These are phyloP conservation scores for Albatrellus ellisii DNA, from an alignment of 768 basidiomycete genomes.

Conservation along the genomic window DNA sequence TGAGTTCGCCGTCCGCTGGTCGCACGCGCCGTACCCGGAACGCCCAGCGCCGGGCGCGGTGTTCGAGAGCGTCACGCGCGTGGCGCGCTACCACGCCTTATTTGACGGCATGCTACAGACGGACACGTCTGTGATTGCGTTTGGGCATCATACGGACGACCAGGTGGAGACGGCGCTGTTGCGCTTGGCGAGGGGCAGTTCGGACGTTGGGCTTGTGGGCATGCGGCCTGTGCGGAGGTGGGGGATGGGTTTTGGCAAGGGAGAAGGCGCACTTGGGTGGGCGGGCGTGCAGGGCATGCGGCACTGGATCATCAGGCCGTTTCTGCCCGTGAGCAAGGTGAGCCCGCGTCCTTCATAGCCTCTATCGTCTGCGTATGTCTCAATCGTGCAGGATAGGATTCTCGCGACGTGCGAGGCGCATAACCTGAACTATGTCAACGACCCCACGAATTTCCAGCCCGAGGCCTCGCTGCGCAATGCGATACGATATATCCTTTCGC, in stretches of 20 bases:
- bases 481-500: constrained; percentile 43
- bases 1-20: constrained; percentile 45
- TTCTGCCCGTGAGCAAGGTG: constrained; percentile 61
- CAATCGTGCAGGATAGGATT: constrained; percentile 52
- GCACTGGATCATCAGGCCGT: constrained; percentile 59
- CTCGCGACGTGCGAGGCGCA: constrained; percentile 63
- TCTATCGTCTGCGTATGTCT: too few species aligned
- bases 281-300: constrained; percentile 45
- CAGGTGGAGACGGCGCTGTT: constrained; percentile 74
- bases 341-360: too few species aligned
- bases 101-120: constrained; percentile 31
- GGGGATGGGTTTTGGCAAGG: constrained; percentile 53
- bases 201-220: constrained; percentile 43
- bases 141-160: constrained; percentile 74
- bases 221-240: constrained; percentile 58
- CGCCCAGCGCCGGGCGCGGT: constrained; percentile 26
- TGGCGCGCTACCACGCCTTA: constrained; percentile 41
- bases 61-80: constrained; percentile 45
- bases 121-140: constrained; percentile 33
- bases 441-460: constrained; percentile 67
- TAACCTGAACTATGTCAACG: constrained; percentile 44
- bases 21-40: constrained; percentile 32
- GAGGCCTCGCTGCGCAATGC: constrained; percentile 60
- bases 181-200: constrained; percentile 47
- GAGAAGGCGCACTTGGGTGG: constrained; percentile 23